Percentiles rank a stretch among this genome's conserved stretches.
These are phyloP conservation scores for Candida dendrica DNA, from an alignment of 805 yeast species.

Conservation along the genomic window DNA sequence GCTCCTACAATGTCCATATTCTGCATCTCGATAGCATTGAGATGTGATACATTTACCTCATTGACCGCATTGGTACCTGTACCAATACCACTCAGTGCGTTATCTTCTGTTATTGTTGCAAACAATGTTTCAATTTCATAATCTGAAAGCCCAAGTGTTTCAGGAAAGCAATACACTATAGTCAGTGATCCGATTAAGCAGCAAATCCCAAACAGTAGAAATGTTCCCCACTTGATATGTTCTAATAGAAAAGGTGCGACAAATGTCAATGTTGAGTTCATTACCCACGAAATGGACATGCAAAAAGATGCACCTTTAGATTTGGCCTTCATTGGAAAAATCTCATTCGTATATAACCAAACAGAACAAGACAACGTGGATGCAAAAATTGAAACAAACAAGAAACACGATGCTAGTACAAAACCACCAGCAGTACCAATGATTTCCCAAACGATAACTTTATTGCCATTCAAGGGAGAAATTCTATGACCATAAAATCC, in stretches of 20 bases:
- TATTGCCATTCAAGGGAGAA: slow-evolving; percentile 25
- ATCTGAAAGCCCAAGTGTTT: slow-evolving; percentile 29
- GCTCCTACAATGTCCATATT: no score
- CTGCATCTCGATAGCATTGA: no score
- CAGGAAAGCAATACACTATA: slow-evolving; percentile 33
- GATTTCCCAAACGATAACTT: slow-evolving; percentile 28
- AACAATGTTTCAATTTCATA: slow-evolving; percentile 14
- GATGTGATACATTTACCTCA: no score
- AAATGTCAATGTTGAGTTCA: slow-evolving; percentile 30
- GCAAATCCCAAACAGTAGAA: slow-evolving; percentile 28
- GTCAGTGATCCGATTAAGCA: slow-evolving; percentile 26
- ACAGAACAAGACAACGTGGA: slow-evolving; percentile 39
- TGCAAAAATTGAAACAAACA: slow-evolving; percentile 39
- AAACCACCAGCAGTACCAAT: slow-evolving; percentile 33
- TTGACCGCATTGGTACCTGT: no score
- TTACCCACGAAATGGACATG: slow-evolving; percentile 38
- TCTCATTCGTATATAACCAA: slow-evolving; percentile 44
- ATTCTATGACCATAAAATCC: slow-evolving; percentile 26
- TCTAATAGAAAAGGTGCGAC: slow-evolving; percentile 33
- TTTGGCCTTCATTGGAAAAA: slow-evolving; percentile 37
- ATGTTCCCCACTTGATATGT: slow-evolving; percentile 31
- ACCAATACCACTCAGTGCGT: no score
- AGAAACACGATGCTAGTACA: slow-evolving; percentile 35
- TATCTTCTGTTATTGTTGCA: neutral
- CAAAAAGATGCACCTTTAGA: slow-evolving; percentile 40